Base-by-base conservation (phyloP, 2,329 filamentous ascomycete genomes). In the Trichoderma pleuroti region DNA sequence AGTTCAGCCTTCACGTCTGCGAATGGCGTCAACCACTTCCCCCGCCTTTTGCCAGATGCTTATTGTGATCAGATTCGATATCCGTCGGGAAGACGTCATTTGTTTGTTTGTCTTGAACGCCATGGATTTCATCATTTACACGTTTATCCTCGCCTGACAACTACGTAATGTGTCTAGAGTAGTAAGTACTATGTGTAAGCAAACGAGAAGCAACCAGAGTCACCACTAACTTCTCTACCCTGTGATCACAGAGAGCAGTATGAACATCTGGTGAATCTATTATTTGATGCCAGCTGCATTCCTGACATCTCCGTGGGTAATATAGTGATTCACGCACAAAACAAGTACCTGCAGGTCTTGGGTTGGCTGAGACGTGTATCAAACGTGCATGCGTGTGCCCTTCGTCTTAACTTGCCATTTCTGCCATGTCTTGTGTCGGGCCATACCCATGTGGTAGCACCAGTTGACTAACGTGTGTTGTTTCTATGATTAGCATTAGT, bases 351-450 rank as follows among this genome's bases (percentile, higher is more conserved):
- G 36, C 54, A n/a, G 16, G 14, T 60, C 39, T 12, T 36, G 30
- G 8, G 21, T 42, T 68, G 56, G 39, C 66, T 68, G 66, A 68
- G 66, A 68, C 66, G 49, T 36, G 56, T 60, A 52, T 68, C 54
- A 52, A 34, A 34, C 18, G 46, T 52, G 46, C 21, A 26, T 49
- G 21, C 42, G 46, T 57, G 46, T 21, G 21, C 16, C 63, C 10
- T 60, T 68, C 56, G 54, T 60, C 66, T 68, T 61, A 10, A 52
- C 66, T 61, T 68, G 66, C 66, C 66, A 52, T n/a, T 61, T 68
- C 28, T 61, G 66, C 56, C 30, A 16, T 34, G 39, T 28, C 54
- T 61, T 61, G 66, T 14, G 9, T 24, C 32, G 3, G 36, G 28
- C 21, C 12, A 36, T 26, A 28, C n/a, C 61, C 34, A 34, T 30